phyloP scores from a whole-genome alignment of 495 filamentous ascomycete species.

The Xylaria venustula region DNA sequence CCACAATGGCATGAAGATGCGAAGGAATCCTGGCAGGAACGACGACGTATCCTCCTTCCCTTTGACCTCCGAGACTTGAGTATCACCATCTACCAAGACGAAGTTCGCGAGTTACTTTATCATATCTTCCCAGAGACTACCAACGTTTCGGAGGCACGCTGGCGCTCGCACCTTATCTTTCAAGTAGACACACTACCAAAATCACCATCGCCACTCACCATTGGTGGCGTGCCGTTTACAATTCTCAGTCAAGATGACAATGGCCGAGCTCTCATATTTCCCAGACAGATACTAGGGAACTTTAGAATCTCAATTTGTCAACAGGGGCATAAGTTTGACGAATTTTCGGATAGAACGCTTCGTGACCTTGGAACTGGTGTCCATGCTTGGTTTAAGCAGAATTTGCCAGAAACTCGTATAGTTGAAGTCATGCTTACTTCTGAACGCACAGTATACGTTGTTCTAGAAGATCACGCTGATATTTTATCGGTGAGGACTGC shows the following conservation, averaged over 20 bases:
- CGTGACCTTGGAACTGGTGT: not conserved
- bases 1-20: not conserved
- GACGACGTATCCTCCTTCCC: slow-evolving; percentile 3
- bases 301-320: not conserved
- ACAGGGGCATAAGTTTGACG: not conserved
- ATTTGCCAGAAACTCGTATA: not conserved
- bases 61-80: slow-evolving; percentile 8
- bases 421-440: slow-evolving; percentile 8
- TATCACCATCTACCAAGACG: not conserved
- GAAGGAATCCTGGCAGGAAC: not conserved
- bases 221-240: slow-evolving; percentile 9
- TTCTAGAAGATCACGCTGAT: slow-evolving; percentile 1
- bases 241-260: not conserved
- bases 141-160: slow-evolving; percentile 10
- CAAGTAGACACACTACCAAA: slow-evolving; percentile 9
- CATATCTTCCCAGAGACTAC: slow-evolving; percentile 8
- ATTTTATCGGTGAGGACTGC: not conserved
- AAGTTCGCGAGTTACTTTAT: not conserved
- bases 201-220: slow-evolving; percentile 9
- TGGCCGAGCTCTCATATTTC: slow-evolving; percentile 10
- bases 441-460: slow-evolving; percentile 7
- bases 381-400: not conserved
- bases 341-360: not conserved
- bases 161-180: slow-evolving; percentile 9
- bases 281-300: not conserved